Evolutionary conservation across 2,329 filamentous ascomycete genomes (phyloP), one percentile per base, ranked within the genome.

Genomic region (Colletotrichum magnum): DNA sequence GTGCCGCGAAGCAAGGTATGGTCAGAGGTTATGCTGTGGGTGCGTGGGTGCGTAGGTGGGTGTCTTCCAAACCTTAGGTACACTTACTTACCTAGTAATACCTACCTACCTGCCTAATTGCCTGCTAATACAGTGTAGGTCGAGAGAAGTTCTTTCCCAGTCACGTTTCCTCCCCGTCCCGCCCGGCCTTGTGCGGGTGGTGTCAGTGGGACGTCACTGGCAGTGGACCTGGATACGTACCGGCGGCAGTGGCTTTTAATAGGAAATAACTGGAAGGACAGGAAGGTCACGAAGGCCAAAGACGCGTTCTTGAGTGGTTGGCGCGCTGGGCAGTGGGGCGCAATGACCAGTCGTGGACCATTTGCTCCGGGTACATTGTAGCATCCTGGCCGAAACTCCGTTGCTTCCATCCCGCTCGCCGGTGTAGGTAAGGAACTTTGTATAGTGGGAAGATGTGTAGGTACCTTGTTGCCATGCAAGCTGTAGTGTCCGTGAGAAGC

Each of bases 171-270:
- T 41, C n/a, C 16, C 52, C 24, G 28, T 36, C 52, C 52, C 26
- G 43, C 3, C 51, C 51, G 60, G 51, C 18, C 18, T 53, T 43
- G 62, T 66, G 10, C 47, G 12, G 47, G 47, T 50, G 66, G 56
- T 69, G 66, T 69, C 66, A 69, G 57, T n/a, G 51, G 36, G 16
- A 58, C 62, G 62, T 66, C 66, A 69, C 66, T 69, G 50, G n/a
- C 7, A 56, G 62, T 59, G 66, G 66, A 54, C 21, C 62, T n/a
- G n/a, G 10, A 36, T 13, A 48, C 39, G 28, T 58, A 26, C 32
- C 10, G 21, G 28, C 18, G 21, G 28, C 18, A 16, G 32, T 28
- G 24, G 18, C 45, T n/a, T 32, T 32, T 12, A 7, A 1, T 10
- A 24, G 10, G 16, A 21, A 24, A 28, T 16, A 45, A 36, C 50